Evolutionary conservation across 2,329 filamentous ascomycete genomes (phyloP).

Genomic region (Ceratocystis cubensis): DNA sequence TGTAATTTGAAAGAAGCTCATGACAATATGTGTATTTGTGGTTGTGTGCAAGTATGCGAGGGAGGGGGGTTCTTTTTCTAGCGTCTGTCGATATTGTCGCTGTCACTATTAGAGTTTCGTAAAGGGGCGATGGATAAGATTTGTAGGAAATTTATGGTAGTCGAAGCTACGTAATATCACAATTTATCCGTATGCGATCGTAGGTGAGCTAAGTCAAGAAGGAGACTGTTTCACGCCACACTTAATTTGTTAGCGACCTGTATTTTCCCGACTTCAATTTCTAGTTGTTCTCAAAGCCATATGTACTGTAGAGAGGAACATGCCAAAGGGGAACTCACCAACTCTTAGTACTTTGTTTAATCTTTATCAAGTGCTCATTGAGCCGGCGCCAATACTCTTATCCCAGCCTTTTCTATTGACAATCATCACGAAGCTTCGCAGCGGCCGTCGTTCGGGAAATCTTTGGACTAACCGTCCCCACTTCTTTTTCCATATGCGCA

Average conservation of each 20-base stretch:
- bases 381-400: not conserved
- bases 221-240: not conserved
- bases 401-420: not conserved
- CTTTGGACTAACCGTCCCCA: not conserved
- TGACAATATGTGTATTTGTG: conserved; percentile 27
- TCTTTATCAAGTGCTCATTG: no score
- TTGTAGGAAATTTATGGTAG: not conserved
- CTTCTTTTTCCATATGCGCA: conserved; percentile 3
- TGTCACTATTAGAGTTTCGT: not conserved
- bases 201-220: not conserved
- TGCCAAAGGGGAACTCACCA: no score
- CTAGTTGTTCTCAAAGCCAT: no score
- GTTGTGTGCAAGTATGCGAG: not conserved
- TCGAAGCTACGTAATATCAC: not conserved
- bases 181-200: not conserved
- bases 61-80: not conserved
- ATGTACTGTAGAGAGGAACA: no score
- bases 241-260: not conserved
- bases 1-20: conserved; percentile 83
- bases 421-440: not conserved
- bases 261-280: not conserved
- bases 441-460: conserved; percentile 8
- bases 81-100: not conserved
- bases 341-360: no score
- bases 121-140: not conserved